Conservation (phyloP, 805 yeast genomes). For the Lachancea kluyveri region DNA sequence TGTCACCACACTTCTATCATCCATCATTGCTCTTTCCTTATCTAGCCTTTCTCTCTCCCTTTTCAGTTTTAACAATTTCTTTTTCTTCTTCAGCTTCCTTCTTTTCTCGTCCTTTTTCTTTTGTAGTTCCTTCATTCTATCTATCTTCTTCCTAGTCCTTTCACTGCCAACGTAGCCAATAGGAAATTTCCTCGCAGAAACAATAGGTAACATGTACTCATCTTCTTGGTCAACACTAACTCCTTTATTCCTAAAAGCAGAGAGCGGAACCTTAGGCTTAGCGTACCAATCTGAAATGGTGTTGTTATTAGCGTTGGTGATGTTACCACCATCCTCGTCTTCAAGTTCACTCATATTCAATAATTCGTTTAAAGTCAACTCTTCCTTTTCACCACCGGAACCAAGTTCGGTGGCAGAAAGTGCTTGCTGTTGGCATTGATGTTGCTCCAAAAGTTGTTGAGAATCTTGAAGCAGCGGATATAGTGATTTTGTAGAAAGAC, state of each 20-base stretch:
- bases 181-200: conserved; percentile 28
- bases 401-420: conserved; percentile 13
- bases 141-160: conserved; percentile 30
- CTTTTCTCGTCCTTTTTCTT: conserved; percentile 30
- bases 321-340: conserved; percentile 54
- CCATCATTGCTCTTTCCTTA: conserved; percentile 15
- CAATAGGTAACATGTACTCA: conserved; percentile 26
- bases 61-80: conserved; percentile 26
- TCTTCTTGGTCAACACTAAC: conserved; percentile 31
- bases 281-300: conserved; percentile 33
- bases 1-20: conserved; percentile 3
- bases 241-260: conserved; percentile 86
- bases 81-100: conserved; percentile 29
- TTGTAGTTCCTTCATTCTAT: conserved; percentile 31
- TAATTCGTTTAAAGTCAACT: conserved; percentile 66
- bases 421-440: conserved; percentile 12
- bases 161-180: conserved; percentile 33
- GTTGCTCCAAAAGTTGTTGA: conserved; percentile 22
- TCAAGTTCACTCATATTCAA: conserved; percentile 85
- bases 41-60: conserved; percentile 28
- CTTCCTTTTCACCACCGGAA: conserved; percentile 34
- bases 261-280: conserved; percentile 62
- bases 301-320: conserved; percentile 32
- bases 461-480: conserved; percentile 40
- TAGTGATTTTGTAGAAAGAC: conserved; percentile 81